Base-by-base conservation (phyloP, 2,329 filamentous ascomycete genomes). In the Ramularia collo-cygni region DNA sequence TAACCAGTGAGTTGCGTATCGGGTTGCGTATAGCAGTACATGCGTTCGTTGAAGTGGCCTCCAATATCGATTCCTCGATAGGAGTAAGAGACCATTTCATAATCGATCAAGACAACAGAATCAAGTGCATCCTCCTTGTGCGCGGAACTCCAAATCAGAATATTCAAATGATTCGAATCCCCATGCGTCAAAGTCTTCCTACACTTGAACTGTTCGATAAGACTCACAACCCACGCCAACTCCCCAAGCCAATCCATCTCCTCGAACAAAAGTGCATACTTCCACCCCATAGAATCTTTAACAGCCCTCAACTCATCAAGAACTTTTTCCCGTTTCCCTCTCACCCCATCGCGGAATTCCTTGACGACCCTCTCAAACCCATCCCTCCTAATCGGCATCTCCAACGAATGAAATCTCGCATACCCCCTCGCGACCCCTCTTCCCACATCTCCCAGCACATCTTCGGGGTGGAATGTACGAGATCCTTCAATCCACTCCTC, bases 1-100 rank as follows among this genome's bases (percentile, higher is more conserved):
- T 14, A 34, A 3, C 37, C 37, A 7, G 32, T 40, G n/a, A 40
- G 37, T 10, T 40, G 37, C 15, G 10, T 44, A 8, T 33, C 33
- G 3, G 37, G 17, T 13, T 40, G 37, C 2, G 12, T 28, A 28
- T 39, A 40, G 32, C 37, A 44, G 29, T 37, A 44, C 41, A 44
- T 44, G 2, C 41, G 37, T 33, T 44, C 41, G 14, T 19, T 16
- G 37, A 44, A 44, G 21, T 44, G 41, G 13, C 37, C 41, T n/a
- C 41, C 37, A 19, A 40, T 31, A 33, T 44, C 41, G 37, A 44
- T 28, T 18, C 41, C 41, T n/a, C 41, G 41, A 16, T 40, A 37
- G 33, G 32, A 36, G 37, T 44, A 40, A 6, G 41, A 32, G 28
- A 35, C 21, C 8, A 37, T 44, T 18, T 44, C 41, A 32, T 44